A percentile compares a stretch with the other conserved stretches of the same genome.
phyloP scores from a whole-genome alignment of 129 eudicot species.

The Helichrysum umbraculigerum region DNA sequence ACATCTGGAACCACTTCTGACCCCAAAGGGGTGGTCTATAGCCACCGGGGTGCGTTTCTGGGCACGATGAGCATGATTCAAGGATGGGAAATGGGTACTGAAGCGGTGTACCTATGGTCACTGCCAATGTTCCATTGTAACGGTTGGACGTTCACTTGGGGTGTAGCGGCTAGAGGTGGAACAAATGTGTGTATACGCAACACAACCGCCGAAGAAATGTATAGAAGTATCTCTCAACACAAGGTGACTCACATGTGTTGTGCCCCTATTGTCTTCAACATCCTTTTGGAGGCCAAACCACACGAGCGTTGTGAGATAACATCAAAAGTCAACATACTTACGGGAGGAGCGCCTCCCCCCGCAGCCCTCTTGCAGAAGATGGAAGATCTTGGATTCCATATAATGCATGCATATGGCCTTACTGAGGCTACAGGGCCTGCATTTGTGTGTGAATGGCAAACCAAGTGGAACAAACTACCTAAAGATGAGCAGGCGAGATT shows the following conservation, averaged over 20 bases:
- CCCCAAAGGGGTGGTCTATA: slow-evolving; percentile 68
- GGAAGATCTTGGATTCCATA: slow-evolving; percentile 50
- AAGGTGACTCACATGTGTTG: slow-evolving; percentile 74
- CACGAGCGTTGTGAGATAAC: slow-evolving; percentile 40
- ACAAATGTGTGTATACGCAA: slow-evolving; percentile 67
- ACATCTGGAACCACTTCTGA: slow-evolving; percentile 72
- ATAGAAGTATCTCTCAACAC: slow-evolving; percentile 38
- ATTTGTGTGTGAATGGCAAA: slow-evolving; percentile 54
- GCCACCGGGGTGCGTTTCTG: slow-evolving; percentile 67
- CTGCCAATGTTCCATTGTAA: slow-evolving; percentile 79
- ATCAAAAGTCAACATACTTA: slow-evolving; percentile 38
- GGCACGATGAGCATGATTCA: slow-evolving; percentile 53
- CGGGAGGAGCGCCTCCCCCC: slow-evolving; percentile 66
- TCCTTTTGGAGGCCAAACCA: slow-evolving; percentile 49
- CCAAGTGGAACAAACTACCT: slow-evolving; percentile 42
- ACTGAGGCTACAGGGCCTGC: slow-evolving; percentile 68
- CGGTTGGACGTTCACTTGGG: slow-evolving; percentile 83
- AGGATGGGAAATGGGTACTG: slow-evolving; percentile 56
- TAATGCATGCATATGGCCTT: slow-evolving; percentile 61
- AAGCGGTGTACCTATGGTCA: slow-evolving; percentile 69
- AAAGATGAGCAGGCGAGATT: slow-evolving; percentile 28
- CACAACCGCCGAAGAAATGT: slow-evolving; percentile 47
- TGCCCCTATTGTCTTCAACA: slow-evolving; percentile 62
- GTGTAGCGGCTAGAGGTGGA: slow-evolving; percentile 67
- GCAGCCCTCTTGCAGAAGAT: slow-evolving; percentile 48